Percentiles rank a stretch among this genome's conserved stretches.
Evolutionary conservation across 495 filamentous ascomycete species (phyloP).

Genomic region (Melanomma pulvis-pyrius): DNA sequence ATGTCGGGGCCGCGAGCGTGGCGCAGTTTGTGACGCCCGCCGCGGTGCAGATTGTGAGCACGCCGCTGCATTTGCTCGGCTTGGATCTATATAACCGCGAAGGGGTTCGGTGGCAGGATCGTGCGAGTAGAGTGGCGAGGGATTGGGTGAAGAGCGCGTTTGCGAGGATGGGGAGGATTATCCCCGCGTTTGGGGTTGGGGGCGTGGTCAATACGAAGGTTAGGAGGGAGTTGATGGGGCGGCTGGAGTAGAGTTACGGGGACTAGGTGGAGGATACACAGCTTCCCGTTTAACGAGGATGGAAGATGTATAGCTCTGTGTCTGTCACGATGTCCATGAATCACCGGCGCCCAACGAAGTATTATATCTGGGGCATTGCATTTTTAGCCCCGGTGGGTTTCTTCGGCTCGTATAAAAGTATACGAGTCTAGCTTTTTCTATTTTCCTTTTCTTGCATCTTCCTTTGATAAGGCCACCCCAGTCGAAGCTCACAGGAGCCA

Average conservation of each 20-base stretch:
- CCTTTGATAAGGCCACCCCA: no score
- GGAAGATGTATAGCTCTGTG: no score
- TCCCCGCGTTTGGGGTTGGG: constrained; percentile 92
- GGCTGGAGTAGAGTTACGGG: constrained; percentile 15
- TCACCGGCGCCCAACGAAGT: no score
- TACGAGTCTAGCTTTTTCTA: no score
- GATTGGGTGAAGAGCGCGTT: constrained; percentile 78
- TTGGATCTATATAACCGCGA: constrained; percentile 86
- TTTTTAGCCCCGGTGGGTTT: no score
- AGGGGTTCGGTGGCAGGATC: constrained; percentile 54
- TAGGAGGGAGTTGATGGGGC: constrained; percentile 60
- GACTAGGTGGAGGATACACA: no score
- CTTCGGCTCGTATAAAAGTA: no score
- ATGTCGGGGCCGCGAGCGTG: constrained; percentile 59
- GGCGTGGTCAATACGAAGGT: constrained; percentile 84
- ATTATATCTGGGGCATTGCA: no score
- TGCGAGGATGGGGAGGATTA: constrained; percentile 86
- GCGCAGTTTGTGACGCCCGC: constrained; percentile 85
- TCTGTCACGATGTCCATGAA: no score
- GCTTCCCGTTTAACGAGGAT: no score
- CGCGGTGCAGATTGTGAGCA: constrained; percentile 77
- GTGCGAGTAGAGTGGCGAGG: constrained; percentile 64
- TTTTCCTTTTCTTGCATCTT: no score
- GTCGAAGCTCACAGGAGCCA: no score
- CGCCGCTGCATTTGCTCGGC: constrained; percentile 85